These are phyloP conservation scores for Acanthamoeba lugdunensis DNA, from an alignment of 208 protist species.

Conservation along the genomic window DNA sequence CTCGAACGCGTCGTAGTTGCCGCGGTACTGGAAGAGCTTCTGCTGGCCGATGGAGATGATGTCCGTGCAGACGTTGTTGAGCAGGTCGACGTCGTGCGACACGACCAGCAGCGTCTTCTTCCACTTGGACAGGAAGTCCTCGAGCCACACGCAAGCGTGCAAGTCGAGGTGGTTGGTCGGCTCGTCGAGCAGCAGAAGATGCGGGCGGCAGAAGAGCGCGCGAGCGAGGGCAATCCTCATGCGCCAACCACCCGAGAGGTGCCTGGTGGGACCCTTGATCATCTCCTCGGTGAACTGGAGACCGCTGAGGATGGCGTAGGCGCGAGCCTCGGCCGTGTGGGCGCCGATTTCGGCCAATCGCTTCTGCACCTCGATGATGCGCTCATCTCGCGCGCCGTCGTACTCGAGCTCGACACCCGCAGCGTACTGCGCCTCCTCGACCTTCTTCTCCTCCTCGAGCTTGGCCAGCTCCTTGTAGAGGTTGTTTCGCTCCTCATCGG, in stretches of 20 bases:
- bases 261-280: conserved; percentile 86
- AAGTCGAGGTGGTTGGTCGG: conserved; percentile 97
- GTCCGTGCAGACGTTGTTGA: conserved; percentile 92
- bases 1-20: conserved; percentile 88
- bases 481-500: conserved; percentile 92
- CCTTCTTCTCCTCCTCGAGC: conserved; percentile 82
- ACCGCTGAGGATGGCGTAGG: conserved; percentile 86
- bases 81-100: conserved; percentile 95
- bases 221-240: conserved; percentile 96
- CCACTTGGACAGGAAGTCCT: conserved; percentile 94
- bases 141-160: conserved; percentile 95
- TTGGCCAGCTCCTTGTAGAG: conserved; percentile 93
- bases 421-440: conserved; percentile 37
- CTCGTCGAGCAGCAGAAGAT: conserved; percentile 82
- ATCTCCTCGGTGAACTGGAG: conserved; percentile 95
- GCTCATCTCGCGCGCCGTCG: conserved; percentile 88
- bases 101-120: conserved; percentile 95
- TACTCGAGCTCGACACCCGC: conserved; percentile 61
- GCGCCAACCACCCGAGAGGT: conserved; percentile 95
- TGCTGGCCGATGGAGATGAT: conserved; percentile 87
- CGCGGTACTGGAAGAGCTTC: conserved; percentile 85
- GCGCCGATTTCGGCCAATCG: conserved; percentile 95
- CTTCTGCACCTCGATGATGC: conserved; percentile 94
- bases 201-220: conserved; percentile 69
- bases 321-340: conserved; percentile 91